phyloP scores from a whole-genome alignment of 202 grass and related monocot species.

The Panicum virgatum region DNA sequence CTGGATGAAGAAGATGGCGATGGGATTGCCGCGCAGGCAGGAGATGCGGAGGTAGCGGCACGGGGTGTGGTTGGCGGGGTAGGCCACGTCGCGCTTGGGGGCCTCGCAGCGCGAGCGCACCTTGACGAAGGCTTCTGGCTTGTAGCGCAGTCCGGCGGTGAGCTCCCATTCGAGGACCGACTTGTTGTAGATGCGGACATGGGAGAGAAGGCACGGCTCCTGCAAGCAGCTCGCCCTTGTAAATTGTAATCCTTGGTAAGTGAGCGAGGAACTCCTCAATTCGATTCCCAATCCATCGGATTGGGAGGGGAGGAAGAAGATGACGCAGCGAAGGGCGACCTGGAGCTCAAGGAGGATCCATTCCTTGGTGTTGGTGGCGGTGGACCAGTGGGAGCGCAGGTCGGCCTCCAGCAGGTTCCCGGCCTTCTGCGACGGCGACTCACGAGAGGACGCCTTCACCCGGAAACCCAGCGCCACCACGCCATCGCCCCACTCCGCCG shows the following conservation, averaged over 20 bases:
- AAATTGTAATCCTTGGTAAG: background rate
- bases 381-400: constrained; percentile 95
- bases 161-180: constrained; percentile 97
- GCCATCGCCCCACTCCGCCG: constrained; percentile 64
- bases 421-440: constrained; percentile 83
- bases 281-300: background rate
- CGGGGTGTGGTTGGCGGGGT: constrained; percentile 71
- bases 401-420: constrained; percentile 71
- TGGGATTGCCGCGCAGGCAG: constrained; percentile 85
- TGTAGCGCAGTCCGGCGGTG: constrained; percentile 78
- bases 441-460: constrained; percentile 84
- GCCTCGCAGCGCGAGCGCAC: constrained; percentile 75
- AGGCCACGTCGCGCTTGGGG: constrained; percentile 87
- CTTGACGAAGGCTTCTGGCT: constrained; percentile 93
- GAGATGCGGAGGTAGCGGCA: constrained; percentile 93
- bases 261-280: constrained; percentile 1
- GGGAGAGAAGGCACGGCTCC: constrained; percentile 92
- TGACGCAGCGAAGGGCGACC: constrained; percentile 13
- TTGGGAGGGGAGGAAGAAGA: background rate
- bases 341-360: constrained; percentile 98
- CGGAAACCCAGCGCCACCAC: constrained; percentile 60
- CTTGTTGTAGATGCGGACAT: constrained; percentile 95
- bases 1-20: constrained; percentile 96
- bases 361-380: constrained; percentile 92
- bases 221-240: constrained; percentile 33